A percentile compares a stretch with the other conserved stretches of the same genome.
Evolutionary conservation across 2,329 filamentous ascomycete species (phyloP).

Genomic region (Colletotrichum chrysophilum): DNA sequence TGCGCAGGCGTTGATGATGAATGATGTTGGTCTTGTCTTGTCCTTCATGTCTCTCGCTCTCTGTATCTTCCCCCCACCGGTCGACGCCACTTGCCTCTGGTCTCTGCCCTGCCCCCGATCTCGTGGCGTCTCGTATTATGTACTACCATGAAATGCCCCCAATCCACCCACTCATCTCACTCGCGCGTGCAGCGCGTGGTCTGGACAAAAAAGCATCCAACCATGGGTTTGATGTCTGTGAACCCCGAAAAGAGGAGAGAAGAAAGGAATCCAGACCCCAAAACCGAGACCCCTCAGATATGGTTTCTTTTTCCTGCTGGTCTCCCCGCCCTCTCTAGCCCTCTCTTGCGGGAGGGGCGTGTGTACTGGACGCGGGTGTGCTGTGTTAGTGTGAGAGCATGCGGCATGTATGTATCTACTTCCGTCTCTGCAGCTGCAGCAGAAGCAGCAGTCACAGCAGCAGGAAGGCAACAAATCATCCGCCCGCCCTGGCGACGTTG

Average conservation of each 20-base stretch:
- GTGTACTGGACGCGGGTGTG: neutral
- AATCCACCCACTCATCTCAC: neutral
- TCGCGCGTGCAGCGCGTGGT: neutral
- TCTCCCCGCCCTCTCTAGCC: neutral
- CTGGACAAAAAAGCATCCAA: neutral
- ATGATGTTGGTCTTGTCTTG: neutral
- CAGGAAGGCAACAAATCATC: neutral
- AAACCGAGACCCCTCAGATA: neutral
- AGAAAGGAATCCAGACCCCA: neutral
- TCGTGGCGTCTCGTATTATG: slow-evolving; percentile 12
- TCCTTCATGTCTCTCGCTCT: neutral
- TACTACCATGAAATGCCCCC: neutral
- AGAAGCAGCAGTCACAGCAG: neutral
- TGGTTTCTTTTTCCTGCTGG: neutral
- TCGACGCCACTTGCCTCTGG: slow-evolving; percentile 1
- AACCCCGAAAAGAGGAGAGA: neutral
- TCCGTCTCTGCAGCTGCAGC: neutral
- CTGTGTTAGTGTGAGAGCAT: neutral
- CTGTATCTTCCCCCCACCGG: neutral
- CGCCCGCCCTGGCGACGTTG: neutral
- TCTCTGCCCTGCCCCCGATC: neutral
- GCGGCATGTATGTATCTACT: neutral
- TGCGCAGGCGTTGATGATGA: neutral
- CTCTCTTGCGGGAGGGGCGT: neutral
- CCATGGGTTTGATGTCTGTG: neutral